phyloP scores from a whole-genome alignment of 306 rosid genomes.

The Cicer judaicum region DNA sequence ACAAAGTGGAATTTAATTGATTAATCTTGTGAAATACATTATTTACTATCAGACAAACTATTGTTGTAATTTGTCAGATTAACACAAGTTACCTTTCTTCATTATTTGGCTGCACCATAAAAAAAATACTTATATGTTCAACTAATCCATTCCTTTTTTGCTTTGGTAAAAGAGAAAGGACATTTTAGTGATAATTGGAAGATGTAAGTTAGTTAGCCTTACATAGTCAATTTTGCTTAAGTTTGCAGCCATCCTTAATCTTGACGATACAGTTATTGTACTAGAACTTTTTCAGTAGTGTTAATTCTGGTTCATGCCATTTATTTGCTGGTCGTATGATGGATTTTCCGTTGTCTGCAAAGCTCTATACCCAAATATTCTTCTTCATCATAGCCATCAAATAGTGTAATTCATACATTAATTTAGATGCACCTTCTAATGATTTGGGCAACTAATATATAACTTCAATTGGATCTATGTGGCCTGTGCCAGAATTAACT shows the following conservation, averaged over 20 bases:
- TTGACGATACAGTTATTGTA: not conserved
- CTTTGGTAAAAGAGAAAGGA: constrained; percentile 16
- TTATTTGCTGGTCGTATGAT: constrained; percentile 1
- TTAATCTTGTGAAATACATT: constrained; percentile 27
- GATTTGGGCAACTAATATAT: constrained; percentile 9
- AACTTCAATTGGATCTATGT: constrained; percentile 12
- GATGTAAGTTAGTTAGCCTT: not conserved
- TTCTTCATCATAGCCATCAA: not conserved
- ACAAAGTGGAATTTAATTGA: not conserved
- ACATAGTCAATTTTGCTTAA: not conserved
- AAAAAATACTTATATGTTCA: constrained; percentile 6
- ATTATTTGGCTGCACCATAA: constrained; percentile 1
- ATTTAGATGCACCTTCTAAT: not conserved
- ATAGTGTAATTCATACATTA: constrained; percentile 5
- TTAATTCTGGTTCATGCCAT: constrained; percentile 8
- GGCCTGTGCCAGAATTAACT: constrained; percentile 48
- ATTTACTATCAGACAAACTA: not conserved
- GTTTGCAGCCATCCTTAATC: not conserved
- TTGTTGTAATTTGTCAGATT: constrained; percentile 13
- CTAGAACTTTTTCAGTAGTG: not conserved
- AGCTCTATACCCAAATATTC: constrained; percentile 1
- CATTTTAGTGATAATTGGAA: constrained; percentile 5
- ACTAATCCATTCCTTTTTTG: not conserved
- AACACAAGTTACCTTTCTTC: not conserved
- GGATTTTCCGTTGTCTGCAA: constrained; percentile 2